These are phyloP conservation scores for Pseudodiploospora longispora DNA, from an alignment of 2,329 filamentous ascomycete genomes.

Conservation along the genomic window DNA sequence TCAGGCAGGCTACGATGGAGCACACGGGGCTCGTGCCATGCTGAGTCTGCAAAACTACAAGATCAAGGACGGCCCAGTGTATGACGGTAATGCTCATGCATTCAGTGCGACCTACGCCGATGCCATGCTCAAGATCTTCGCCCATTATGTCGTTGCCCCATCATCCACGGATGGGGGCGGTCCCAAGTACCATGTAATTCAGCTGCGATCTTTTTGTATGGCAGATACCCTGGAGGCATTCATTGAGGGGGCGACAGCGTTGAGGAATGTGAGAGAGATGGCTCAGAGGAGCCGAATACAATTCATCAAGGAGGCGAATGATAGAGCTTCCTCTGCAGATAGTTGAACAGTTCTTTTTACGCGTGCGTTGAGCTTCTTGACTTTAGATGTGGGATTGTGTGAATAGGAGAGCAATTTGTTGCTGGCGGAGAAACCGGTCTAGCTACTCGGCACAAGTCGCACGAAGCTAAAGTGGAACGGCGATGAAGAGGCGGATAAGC, in stretches of 20 bases:
- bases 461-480: too few species aligned
- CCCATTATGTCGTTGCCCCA: constrained; percentile 27
- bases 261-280: constrained; percentile 25
- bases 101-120: constrained; percentile 29
- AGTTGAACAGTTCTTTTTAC: too few species aligned
- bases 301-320: constrained; percentile 23
- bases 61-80: constrained; percentile 17
- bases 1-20: constrained; percentile 30
- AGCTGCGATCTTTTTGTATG: constrained; percentile 20
- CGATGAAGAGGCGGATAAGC: too few species aligned
- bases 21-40: constrained; percentile 28
- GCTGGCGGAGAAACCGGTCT: too few species aligned
- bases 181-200: constrained; percentile 34
- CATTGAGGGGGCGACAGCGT: constrained; percentile 25
- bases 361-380: too few species aligned
- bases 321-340: neutral
- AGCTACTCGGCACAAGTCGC: too few species aligned
- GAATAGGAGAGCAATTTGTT: too few species aligned
- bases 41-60: constrained; percentile 28
- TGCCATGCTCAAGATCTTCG: constrained; percentile 30
- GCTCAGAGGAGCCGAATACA: constrained; percentile 20
- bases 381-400: too few species aligned
- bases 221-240: constrained; percentile 22
- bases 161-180: constrained; percentile 19
- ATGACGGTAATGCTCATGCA: constrained; percentile 31